Percentiles rank a stretch among this genome's conserved stretches.
Evolutionary conservation across 768 basidiomycete species (phyloP).

Genomic region (Suillus lakei): DNA sequence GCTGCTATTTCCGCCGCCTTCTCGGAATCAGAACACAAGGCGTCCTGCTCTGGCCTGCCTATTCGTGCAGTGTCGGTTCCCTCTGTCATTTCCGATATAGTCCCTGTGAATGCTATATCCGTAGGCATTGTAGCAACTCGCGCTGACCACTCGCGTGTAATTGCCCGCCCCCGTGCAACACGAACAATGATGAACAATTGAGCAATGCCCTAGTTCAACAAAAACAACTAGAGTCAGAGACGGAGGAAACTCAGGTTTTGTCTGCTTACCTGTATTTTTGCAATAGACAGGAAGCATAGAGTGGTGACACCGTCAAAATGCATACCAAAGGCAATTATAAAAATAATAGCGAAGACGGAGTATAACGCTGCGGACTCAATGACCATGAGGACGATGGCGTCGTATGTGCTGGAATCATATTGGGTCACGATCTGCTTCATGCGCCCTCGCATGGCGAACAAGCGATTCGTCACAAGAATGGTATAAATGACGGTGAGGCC

Average conservation of each 20-base stretch:
- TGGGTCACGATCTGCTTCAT: constrained; percentile 19
- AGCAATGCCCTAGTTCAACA: too few relatives aligned
- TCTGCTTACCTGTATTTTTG: background rate
- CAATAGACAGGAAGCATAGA: background rate
- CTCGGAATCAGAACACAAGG: too few relatives aligned
- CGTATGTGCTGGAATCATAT: constrained; percentile 26
- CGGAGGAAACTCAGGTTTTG: background rate
- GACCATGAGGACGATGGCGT: constrained; percentile 34
- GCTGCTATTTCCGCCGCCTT: too few relatives aligned
- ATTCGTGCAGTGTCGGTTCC: too few relatives aligned
- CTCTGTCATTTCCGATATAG: too few relatives aligned
- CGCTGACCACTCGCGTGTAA: too few relatives aligned
- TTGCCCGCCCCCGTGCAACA: too few relatives aligned
- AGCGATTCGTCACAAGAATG: constrained; percentile 32
- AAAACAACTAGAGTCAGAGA: too few relatives aligned
- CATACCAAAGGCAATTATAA: constrained; percentile 36
- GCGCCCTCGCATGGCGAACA: constrained; percentile 26
- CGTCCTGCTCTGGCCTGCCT: too few relatives aligned
- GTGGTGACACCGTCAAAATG: constrained; percentile 12
- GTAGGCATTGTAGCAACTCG: too few relatives aligned
- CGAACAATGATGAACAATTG: too few relatives aligned
- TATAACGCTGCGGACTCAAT: constrained; percentile 42
- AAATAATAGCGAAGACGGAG: constrained; percentile 30
- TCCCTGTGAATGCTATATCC: too few relatives aligned
- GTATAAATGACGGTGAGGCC: constrained; percentile 37